Conservation (phyloP, 2,329 filamentous ascomycete genomes). For the Trichoderma sp. region DNA sequence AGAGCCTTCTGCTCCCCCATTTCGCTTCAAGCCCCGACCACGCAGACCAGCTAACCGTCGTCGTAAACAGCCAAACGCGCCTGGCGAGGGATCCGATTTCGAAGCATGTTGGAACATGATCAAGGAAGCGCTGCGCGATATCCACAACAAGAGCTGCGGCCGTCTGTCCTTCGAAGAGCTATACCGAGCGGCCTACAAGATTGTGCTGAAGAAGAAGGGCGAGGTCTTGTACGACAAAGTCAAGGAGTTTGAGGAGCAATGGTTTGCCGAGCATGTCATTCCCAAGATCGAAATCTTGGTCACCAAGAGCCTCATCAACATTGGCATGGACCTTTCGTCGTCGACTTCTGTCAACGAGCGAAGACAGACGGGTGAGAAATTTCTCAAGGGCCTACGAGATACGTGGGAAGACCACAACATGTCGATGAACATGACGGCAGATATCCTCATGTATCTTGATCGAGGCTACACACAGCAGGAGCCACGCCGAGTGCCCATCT, state of each 20-base stretch:
- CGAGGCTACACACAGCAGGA: slow-evolving; percentile 74
- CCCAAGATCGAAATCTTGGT: slow-evolving; percentile 71
- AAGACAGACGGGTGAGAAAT: slow-evolving; percentile 77
- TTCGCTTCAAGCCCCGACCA: not conserved
- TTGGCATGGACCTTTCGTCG: slow-evolving; percentile 58
- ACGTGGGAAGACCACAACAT: slow-evolving; percentile 88
- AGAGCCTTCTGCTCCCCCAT: not conserved
- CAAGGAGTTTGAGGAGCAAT: slow-evolving; percentile 76
- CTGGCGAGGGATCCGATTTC: slow-evolving; percentile 71
- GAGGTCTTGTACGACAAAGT: slow-evolving; percentile 79
- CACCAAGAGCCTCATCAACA: slow-evolving; percentile 63
- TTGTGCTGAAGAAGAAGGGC: slow-evolving; percentile 86
- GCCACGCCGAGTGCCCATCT: slow-evolving; percentile 72
- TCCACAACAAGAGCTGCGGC: slow-evolving; percentile 90
- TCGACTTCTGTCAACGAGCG: slow-evolving; percentile 74
- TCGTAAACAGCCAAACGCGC: slow-evolving; percentile 36
- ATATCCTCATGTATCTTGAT: slow-evolving; percentile 98
- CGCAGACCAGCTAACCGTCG: slow-evolving; percentile 30
- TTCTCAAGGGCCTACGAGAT: slow-evolving; percentile 72
- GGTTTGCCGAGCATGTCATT: slow-evolving; percentile 76
- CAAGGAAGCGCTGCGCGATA: slow-evolving; percentile 75
- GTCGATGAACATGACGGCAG: slow-evolving; percentile 94
- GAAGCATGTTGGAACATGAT: slow-evolving; percentile 82
- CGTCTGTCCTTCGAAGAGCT: slow-evolving; percentile 91
- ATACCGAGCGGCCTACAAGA: slow-evolving; percentile 91